phyloP scores from a whole-genome alignment of 441 rosid species.

The Populus hybrid region DNA sequence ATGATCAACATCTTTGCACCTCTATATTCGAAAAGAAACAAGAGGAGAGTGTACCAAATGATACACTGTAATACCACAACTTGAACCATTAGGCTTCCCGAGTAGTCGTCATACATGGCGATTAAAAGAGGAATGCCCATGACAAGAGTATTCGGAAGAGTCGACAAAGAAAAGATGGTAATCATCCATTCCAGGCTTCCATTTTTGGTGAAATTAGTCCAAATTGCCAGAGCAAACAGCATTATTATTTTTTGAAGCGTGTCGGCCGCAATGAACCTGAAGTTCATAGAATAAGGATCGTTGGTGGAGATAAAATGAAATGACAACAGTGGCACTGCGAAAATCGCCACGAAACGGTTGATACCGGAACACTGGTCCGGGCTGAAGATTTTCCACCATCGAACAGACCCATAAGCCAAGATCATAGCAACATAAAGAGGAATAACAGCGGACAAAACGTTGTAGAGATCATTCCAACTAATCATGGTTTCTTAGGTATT shows the following conservation, averaged over 20 bases:
- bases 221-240: constrained; percentile 38
- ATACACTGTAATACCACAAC: constrained; percentile 73
- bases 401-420: constrained; percentile 72
- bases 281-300: constrained; percentile 59
- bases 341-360: constrained; percentile 75
- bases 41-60: constrained; percentile 68
- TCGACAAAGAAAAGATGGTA: constrained; percentile 62
- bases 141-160: constrained; percentile 68
- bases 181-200: constrained; percentile 70
- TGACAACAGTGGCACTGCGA: constrained; percentile 72
- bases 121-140: constrained; percentile 70
- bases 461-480: constrained; percentile 49
- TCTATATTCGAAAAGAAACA: constrained; percentile 64
- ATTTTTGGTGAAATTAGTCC: constrained; percentile 41
- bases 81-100: constrained; percentile 72
- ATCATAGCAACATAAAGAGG: constrained; percentile 84
- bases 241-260: constrained; percentile 60
- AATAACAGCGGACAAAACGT: constrained; percentile 62
- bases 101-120: constrained; percentile 57
- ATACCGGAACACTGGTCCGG: constrained; percentile 83
- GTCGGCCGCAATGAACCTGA: constrained; percentile 69
- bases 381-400: constrained; percentile 79
- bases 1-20: constrained; percentile 78
- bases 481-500: constrained; percentile 35
- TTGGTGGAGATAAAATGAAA: constrained; percentile 65